These are phyloP conservation scores for Lachancea kluyveri DNA, from an alignment of 805 yeast genomes.

Conservation along the genomic window DNA sequence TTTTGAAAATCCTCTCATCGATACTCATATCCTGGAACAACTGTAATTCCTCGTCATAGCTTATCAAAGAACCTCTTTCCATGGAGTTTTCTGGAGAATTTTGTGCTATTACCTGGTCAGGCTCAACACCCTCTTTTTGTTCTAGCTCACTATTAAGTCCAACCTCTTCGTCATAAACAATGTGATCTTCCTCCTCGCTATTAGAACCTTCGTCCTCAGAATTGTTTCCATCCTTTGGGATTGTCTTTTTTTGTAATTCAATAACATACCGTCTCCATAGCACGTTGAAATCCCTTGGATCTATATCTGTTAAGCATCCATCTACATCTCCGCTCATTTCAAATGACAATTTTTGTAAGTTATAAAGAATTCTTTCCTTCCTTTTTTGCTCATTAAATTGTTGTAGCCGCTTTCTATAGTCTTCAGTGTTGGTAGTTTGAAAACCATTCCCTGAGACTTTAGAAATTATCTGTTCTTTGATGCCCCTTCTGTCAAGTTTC, in stretches of 20 bases:
- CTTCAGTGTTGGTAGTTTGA: neutral
- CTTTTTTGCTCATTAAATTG: slow-evolving; percentile 6
- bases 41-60: slow-evolving; percentile 29
- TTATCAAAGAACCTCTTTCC: neutral
- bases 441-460: too few relatives aligned
- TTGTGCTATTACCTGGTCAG: neutral
- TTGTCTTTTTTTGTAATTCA: slow-evolving; percentile 8
- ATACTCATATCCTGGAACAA: slow-evolving; percentile 23
- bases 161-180: neutral
- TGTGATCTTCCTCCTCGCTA: slow-evolving; percentile 1
- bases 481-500: slow-evolving; percentile 17
- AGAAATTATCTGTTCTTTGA: too few relatives aligned
- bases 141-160: slow-evolving; percentile 6
- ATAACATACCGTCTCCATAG: slow-evolving; percentile 38
- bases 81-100: neutral
- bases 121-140: neutral
- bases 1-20: slow-evolving; percentile 27
- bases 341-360: slow-evolving; percentile 38
- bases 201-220: neutral
- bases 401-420: slow-evolving; percentile 8
- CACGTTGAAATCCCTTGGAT: slow-evolving; percentile 31
- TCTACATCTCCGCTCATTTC: slow-evolving; percentile 37
- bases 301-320: slow-evolving; percentile 15
- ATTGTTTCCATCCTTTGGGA: neutral
- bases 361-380: slow-evolving; percentile 15